Evolutionary conservation across 768 basidiomycete species (phyloP).

Genomic region (Tulasnella sp.): DNA sequence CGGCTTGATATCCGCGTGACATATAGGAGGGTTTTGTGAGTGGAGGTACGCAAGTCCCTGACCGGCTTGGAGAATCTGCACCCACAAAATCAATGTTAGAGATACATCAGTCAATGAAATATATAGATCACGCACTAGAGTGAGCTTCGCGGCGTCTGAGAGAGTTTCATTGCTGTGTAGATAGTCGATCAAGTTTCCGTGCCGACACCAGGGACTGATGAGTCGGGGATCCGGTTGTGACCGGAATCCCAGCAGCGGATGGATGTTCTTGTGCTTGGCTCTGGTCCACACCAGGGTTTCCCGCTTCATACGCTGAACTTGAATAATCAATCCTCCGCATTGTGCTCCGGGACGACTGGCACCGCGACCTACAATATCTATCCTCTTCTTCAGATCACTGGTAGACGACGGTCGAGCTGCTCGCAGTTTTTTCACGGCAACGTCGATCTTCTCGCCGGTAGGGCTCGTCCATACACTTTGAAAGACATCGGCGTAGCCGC

Average conservation of each 20-base stretch:
- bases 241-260: background rate
- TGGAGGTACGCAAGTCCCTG: conserved; percentile 16
- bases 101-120: background rate
- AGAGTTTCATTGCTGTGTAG: background rate
- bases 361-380: background rate
- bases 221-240: background rate
- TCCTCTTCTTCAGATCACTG: background rate
- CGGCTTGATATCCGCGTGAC: conserved; percentile 17
- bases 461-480: background rate
- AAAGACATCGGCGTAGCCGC: background rate
- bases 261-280: background rate
- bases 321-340: background rate
- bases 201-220: background rate
- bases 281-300: background rate
- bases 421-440: background rate
- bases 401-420: background rate
- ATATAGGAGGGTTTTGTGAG: conserved; percentile 11
- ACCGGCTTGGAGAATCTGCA: conserved; percentile 11
- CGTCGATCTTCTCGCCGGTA: background rate
- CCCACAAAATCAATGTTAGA: background rate
- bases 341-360: background rate
- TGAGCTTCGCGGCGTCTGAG: background rate
- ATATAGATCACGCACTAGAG: background rate
- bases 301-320: background rate
- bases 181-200: conserved; percentile 7